Evolutionary conservation across 2,329 filamentous ascomycete species (phyloP), one percentile per base, ranked within the genome.

Genomic region (Cladosporium sp.): DNA sequence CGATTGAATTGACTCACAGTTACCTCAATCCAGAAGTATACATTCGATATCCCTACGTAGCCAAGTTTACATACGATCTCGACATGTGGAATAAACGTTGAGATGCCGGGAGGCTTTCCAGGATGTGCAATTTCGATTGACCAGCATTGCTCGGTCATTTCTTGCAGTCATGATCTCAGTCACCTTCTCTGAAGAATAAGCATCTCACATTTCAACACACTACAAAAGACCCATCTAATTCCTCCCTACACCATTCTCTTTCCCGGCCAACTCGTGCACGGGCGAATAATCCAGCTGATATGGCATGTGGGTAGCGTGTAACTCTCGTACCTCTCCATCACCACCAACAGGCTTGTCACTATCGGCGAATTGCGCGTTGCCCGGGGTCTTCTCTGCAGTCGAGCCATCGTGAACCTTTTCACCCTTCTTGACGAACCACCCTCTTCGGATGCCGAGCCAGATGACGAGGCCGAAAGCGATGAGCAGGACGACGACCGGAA

Each of bases 371-470:
- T 20, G 38, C 3, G 17, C 20, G 14, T 34, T 15, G 30, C 14
- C 15, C 6, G 5, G 9, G 8, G 5, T 17, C 34, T 56, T 47
- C 42, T 56, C 54, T 19, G 28, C 38, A 1, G 20, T 15, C 1
- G 54, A 25, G 20, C 40, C 39, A 37, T 45, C 40, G 3, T 19
- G 54, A 39, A 34, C 12, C 5, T 12, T 12, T 9, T 34, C 4
- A 11, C 15, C n/a, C 25, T 39, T 59, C 47, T 45, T 43, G 38
- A 59, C 56, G 37, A 59, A 59, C 56, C 56, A 59, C 38, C 56
- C 49, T 28, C 30, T 52, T 37, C 49, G 47, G 8, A 42, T 59
- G 3, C 56, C 56, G 15, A 59, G 38, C 56, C 56, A 59, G 19
- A 59, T 50, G 20, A 59, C 38, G n/a, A 45, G 7, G 2, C 56